phyloP scores from a whole-genome alignment of 495 filamentous ascomycete genomes.

The Durotheca rogersii region DNA sequence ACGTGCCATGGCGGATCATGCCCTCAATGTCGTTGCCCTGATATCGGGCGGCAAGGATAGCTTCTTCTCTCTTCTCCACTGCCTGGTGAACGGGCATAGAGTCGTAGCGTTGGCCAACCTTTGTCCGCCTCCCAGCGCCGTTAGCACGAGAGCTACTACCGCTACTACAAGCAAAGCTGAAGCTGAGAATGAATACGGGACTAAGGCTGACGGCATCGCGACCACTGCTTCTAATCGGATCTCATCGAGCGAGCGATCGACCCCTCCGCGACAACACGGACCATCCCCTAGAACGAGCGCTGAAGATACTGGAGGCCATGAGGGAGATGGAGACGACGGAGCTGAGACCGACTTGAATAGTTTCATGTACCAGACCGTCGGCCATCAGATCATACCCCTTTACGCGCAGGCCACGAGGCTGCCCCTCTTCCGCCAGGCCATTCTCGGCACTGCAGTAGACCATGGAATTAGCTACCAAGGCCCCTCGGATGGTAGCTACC shows the following conservation, averaged over 20 bases:
- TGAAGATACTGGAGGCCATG: constrained; percentile 1
- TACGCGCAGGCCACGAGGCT: constrained; percentile 75
- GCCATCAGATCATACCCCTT: constrained; percentile 81
- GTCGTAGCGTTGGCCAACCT: constrained; percentile 90
- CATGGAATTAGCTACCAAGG: constrained; percentile 59
- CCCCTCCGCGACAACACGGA: constrained; percentile 2
- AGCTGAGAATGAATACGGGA: constrained; percentile 3
- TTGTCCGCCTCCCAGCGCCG: constrained; percentile 54
- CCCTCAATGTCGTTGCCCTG: constrained; percentile 81
- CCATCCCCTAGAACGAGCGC: constrained; percentile 1
- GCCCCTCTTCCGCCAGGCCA: constrained; percentile 76
- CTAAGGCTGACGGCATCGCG: not conserved
- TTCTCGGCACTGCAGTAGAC: constrained; percentile 67
- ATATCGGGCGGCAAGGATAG: constrained; percentile 98
- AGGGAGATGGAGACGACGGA: constrained; percentile 37
- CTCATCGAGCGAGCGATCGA: constrained; percentile 16
- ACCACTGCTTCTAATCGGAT: constrained; percentile 15
- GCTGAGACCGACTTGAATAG: constrained; percentile 78
- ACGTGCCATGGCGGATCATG: constrained; percentile 27
- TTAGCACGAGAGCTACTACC: constrained; percentile 2
- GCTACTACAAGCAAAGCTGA: constrained; percentile 4
- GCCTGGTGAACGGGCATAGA: constrained; percentile 77
- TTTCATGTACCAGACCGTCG: constrained; percentile 99
- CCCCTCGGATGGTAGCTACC: constrained; percentile 11
- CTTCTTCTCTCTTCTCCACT: constrained; percentile 90